phyloP scores from a whole-genome alignment of 2,329 filamentous ascomycete species.

The Fusarium decemcellulare region DNA sequence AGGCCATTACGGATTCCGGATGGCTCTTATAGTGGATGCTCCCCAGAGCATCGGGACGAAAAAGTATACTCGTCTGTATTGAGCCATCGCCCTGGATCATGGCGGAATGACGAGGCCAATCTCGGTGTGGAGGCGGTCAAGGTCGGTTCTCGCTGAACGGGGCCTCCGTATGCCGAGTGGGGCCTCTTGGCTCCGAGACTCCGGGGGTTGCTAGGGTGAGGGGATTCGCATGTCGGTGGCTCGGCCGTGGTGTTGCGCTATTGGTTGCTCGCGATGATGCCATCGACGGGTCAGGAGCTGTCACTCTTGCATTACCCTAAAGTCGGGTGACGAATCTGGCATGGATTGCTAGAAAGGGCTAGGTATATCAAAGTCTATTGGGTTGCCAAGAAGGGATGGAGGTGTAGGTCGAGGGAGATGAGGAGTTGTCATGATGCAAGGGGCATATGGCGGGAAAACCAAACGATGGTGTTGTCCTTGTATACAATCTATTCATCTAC shows the following conservation, averaged over 20 bases:
- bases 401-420: neutral
- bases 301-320: neutral
- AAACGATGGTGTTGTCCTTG: too few species aligned
- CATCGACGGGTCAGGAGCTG: neutral
- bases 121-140: conserved; percentile 20
- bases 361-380: neutral
- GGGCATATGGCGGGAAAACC: too few species aligned
- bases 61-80: conserved; percentile 9
- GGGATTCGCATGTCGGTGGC: conserved; percentile 12
- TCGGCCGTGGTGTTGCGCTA: conserved; percentile 23
- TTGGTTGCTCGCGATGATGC: conserved; percentile 10
- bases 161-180: neutral
- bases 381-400: too few species aligned
- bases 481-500: neutral
- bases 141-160: conserved; percentile 28
- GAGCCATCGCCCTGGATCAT: conserved; percentile 29
- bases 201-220: conserved; percentile 4
- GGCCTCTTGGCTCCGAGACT: conserved; percentile 1
- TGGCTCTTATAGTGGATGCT: conserved; percentile 14
- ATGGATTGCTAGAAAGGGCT: neutral
- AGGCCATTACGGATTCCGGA: neutral
- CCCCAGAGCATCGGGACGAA: neutral
- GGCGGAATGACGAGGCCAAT: conserved; percentile 23
- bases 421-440: neutral
- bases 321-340: neutral